These are phyloP conservation scores for Claviceps sp. DNA, from an alignment of 2,329 filamentous ascomycete species.

Conservation along the genomic window DNA sequence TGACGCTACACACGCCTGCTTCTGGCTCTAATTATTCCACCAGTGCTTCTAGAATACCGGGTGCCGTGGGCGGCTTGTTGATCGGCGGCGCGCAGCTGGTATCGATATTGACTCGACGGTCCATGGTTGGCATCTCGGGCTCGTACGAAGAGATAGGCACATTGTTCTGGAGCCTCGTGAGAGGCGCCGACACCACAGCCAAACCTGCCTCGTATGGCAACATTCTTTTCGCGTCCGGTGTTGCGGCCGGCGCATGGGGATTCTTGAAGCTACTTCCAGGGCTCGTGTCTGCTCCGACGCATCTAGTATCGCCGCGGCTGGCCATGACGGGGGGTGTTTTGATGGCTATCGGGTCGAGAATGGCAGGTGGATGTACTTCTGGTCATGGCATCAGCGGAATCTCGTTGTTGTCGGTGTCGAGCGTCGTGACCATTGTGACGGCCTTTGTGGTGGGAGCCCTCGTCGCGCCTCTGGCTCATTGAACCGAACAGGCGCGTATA, in stretches of 20 bases:
- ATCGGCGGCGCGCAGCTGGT: constrained; percentile 45
- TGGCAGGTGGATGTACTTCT: constrained; percentile 54
- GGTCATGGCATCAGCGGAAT: constrained; percentile 58
- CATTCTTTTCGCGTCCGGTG: constrained; percentile 39
- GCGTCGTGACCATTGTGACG: constrained; percentile 44
- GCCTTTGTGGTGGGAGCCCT: constrained; percentile 40
- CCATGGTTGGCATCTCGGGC: constrained; percentile 46
- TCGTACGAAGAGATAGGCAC: constrained; percentile 49
- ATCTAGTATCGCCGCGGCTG: constrained; percentile 22
- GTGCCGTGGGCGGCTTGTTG: constrained; percentile 42
- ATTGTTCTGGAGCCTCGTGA: constrained; percentile 32
- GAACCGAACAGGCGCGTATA: neutral
- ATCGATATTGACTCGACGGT: constrained; percentile 37
- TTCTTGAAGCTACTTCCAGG: constrained; percentile 21
- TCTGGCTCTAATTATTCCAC: constrained; percentile 14
- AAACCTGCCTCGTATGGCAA: constrained; percentile 25
- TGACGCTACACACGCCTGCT: constrained; percentile 19
- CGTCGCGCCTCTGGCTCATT: constrained; percentile 17
- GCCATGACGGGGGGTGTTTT: constrained; percentile 40
- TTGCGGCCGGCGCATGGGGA: constrained; percentile 31
- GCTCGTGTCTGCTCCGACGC: constrained; percentile 12
- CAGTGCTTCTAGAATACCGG: constrained; percentile 21
- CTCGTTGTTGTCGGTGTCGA: constrained; percentile 46
- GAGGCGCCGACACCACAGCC: constrained; percentile 13
- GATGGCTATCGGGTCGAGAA: constrained; percentile 45